phyloP scores from a whole-genome alignment of 2,329 filamentous ascomycete genomes.

The Aphanoascus verrucosus region DNA sequence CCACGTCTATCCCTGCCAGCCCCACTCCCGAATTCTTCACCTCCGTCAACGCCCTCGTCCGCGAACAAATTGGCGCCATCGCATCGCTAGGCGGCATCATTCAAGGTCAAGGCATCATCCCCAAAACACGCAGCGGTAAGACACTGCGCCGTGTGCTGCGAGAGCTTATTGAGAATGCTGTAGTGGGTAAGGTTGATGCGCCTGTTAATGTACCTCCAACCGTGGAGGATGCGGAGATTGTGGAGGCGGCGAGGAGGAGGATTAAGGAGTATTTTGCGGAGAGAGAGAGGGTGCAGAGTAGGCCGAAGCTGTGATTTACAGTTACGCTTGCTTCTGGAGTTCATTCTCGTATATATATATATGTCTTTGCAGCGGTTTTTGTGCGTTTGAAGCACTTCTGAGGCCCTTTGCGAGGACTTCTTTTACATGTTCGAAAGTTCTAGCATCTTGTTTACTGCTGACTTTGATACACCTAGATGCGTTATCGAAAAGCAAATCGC shows the following conservation, averaged over 20 bases:
- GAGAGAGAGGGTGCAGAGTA: constrained; percentile 26
- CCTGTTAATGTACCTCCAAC: constrained; percentile 68
- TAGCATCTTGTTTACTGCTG: too few species aligned
- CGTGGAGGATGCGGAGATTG: constrained; percentile 66
- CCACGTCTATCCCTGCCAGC: constrained; percentile 26
- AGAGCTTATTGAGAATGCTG: constrained; percentile 73
- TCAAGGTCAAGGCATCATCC: constrained; percentile 75
- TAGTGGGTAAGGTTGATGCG: constrained; percentile 60
- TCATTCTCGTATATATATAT: neutral
- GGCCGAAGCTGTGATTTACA: constrained; percentile 35
- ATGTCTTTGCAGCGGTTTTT: neutral
- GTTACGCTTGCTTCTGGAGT: neutral
- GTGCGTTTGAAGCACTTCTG: neutral
- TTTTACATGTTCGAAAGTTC: neutral
- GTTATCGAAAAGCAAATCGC: neutral
- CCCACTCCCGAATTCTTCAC: constrained; percentile 37
- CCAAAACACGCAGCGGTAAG: constrained; percentile 87
- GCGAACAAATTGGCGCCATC: constrained; percentile 75
- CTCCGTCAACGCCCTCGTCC: constrained; percentile 46
- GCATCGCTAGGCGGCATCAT: constrained; percentile 78
- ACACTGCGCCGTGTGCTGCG: constrained; percentile 71
- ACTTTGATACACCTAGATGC: neutral
- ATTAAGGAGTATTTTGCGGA: constrained; percentile 65
- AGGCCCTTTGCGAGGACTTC: too few species aligned
- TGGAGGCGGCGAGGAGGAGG: constrained; percentile 61